A percentile compares a stretch with the other conserved stretches of the same genome.
These are phyloP conservation scores for Coniochaeta prunicola DNA, from an alignment of 2,329 filamentous ascomycete genomes.

Conservation along the genomic window DNA sequence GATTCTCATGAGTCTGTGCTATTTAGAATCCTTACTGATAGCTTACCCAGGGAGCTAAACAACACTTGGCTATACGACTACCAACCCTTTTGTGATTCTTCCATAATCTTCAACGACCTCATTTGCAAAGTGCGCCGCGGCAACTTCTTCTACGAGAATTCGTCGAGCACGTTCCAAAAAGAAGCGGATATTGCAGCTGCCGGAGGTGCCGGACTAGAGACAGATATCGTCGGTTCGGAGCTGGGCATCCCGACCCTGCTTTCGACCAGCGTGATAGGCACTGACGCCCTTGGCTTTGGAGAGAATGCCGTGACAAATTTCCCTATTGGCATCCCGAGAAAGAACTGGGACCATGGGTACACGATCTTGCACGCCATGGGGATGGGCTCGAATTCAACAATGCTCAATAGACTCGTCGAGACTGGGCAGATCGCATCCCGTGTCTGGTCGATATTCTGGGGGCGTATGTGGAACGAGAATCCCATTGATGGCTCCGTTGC, in stretches of 20 bases:
- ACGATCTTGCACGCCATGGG: constrained; percentile 19
- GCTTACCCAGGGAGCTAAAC: constrained; percentile 21
- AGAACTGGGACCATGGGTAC: constrained; percentile 19
- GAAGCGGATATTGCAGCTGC: constrained; percentile 6
- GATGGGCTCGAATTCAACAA: constrained; percentile 22
- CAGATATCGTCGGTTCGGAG: not conserved
- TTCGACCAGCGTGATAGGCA: not conserved
- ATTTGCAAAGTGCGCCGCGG: constrained; percentile 20
- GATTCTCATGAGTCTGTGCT: constrained; percentile 4
- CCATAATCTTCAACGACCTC: constrained; percentile 18
- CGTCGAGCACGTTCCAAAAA: constrained; percentile 9
- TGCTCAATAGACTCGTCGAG: constrained; percentile 16
- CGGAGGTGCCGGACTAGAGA: constrained; percentile 11
- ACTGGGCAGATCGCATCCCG: constrained; percentile 16
- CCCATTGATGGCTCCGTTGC: constrained; percentile 22
- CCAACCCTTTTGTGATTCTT: constrained; percentile 17
- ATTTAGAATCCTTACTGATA: not conserved
- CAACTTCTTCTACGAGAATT: constrained; percentile 10
- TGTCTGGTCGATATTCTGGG: constrained; percentile 29
- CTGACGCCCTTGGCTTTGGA: not conserved
- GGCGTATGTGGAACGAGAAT: constrained; percentile 19
- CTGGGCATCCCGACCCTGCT: not conserved
- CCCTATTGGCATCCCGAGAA: constrained; percentile 18
- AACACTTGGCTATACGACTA: constrained; percentile 26
- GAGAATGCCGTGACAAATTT: constrained; percentile 5